Percentiles rank a stretch among this genome's conserved stretches.
Evolutionary conservation across 2,329 filamentous ascomycete genomes (phyloP).

Genomic region (Leptographium wingfieldii): DNA sequence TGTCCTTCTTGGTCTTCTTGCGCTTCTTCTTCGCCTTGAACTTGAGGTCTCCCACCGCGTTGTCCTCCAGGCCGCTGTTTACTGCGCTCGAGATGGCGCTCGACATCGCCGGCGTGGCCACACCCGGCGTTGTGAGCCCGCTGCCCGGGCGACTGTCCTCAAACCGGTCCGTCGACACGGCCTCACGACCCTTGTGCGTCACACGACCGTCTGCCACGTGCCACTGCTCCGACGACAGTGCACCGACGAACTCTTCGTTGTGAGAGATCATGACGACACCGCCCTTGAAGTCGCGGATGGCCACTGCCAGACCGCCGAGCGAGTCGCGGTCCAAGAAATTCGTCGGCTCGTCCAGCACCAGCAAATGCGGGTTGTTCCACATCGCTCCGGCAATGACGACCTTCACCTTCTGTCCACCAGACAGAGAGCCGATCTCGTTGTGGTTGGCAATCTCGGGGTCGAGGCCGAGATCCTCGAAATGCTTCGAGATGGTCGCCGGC

Average conservation of each 20-base stretch:
- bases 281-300: constrained; percentile 95
- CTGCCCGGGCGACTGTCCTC: constrained; percentile 62
- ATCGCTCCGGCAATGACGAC: constrained; percentile 91
- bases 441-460: constrained; percentile 98
- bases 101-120: constrained; percentile 27
- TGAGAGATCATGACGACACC: constrained; percentile 99
- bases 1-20: constrained; percentile 94
- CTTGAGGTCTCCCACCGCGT: constrained; percentile 50
- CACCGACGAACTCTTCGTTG: constrained; percentile 97
- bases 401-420: constrained; percentile 97
- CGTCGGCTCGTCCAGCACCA: constrained; percentile 96
- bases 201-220: constrained; percentile 82
- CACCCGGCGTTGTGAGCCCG: constrained; percentile 19
- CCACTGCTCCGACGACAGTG: constrained; percentile 92
- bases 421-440: constrained; percentile 93
- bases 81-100: constrained; percentile 49
- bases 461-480: constrained; percentile 92
- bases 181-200: constrained; percentile 66
- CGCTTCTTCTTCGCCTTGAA: constrained; percentile 91
- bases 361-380: constrained; percentile 98
- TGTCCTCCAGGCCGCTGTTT: constrained; percentile 77
- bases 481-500: constrained; percentile 88
- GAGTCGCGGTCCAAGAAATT: constrained; percentile 99
- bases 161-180: constrained; percentile 69
- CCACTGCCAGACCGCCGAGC: constrained; percentile 89